Evolutionary conservation across 2,329 filamentous ascomycete species (phyloP).

Genomic region (Aspergillus sp.): DNA sequence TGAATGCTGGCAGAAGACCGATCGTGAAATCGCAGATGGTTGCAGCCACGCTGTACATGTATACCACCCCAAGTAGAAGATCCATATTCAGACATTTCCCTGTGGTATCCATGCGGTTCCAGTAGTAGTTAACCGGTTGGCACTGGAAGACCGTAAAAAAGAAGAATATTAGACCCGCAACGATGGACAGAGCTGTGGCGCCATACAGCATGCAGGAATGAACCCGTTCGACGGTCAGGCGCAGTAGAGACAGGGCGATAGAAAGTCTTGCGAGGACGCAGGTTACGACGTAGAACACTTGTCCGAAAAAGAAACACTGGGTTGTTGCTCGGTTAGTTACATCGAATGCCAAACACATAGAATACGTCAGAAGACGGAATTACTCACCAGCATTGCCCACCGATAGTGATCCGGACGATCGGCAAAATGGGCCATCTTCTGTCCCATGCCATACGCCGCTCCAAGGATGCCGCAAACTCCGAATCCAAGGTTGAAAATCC

Average conservation of each 20-base stretch:
- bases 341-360: not conserved
- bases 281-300: constrained; percentile 51
- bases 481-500: constrained; percentile 28
- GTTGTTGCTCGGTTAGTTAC: not conserved
- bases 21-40: constrained; percentile 51
- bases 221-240: constrained; percentile 46
- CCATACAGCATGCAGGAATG: constrained; percentile 49
- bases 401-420: constrained; percentile 19
- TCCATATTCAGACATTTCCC: constrained; percentile 44
- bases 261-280: constrained; percentile 50
- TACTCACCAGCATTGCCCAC: constrained; percentile 25
- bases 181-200: constrained; percentile 43
- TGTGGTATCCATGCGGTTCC: constrained; percentile 36
- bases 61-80: constrained; percentile 53
- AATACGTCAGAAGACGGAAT: not conserved
- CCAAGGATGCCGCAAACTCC: constrained; percentile 28
- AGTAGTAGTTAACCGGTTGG: constrained; percentile 49
- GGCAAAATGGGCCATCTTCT: constrained; percentile 19
- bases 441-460: constrained; percentile 24
- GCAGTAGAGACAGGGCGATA: constrained; percentile 53
- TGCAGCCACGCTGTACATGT: constrained; percentile 49
- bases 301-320: constrained; percentile 51
- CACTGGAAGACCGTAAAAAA: constrained; percentile 55
- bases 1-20: constrained; percentile 51
- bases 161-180: constrained; percentile 49